A percentile compares a stretch with the other conserved stretches of the same genome.
phyloP scores from a whole-genome alignment of 768 basidiomycete species.

The Epithele typhae region DNA sequence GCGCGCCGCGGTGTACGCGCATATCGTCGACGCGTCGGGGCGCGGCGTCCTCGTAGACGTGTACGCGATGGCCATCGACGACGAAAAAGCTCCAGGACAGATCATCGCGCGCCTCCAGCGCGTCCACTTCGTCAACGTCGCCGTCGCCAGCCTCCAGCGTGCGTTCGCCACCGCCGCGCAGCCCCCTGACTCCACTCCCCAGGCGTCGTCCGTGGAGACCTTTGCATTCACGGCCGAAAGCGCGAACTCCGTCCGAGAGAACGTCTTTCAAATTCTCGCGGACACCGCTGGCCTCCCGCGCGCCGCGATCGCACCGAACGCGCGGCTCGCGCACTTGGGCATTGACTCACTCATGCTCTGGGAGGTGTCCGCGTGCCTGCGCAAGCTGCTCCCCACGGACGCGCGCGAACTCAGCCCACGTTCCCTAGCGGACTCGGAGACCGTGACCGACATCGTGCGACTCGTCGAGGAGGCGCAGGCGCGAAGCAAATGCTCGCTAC shows the following conservation, averaged over 20 bases:
- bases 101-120: conserved; percentile 56
- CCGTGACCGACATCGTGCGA: conserved; percentile 27
- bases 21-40: background rate
- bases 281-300: conserved; percentile 34
- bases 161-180: background rate
- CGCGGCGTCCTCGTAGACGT: conserved; percentile 37
- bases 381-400: conserved; percentile 30
- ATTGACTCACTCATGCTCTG: conserved; percentile 28
- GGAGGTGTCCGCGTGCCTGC: conserved; percentile 34
- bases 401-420: background rate
- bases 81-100: conserved; percentile 17
- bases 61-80: conserved; percentile 40
- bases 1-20: conserved; percentile 43
- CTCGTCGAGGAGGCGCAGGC: conserved; percentile 23
- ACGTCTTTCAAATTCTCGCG: conserved; percentile 36
- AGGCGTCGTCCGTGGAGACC: too few species aligned
- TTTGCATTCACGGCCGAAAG: too few species aligned
- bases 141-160: too few species aligned
- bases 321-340: conserved; percentile 19
- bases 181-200: conserved; percentile 3
- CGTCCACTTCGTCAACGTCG: conserved; percentile 56
- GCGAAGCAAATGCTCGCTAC: background rate
- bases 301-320: conserved; percentile 1
- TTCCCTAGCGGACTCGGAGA: conserved; percentile 15
- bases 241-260: conserved; percentile 17